Percentiles rank a stretch among this genome's conserved stretches.
phyloP scores from a whole-genome alignment of 2,329 filamentous ascomycete genomes.

The Orbilia brochopaga region DNA sequence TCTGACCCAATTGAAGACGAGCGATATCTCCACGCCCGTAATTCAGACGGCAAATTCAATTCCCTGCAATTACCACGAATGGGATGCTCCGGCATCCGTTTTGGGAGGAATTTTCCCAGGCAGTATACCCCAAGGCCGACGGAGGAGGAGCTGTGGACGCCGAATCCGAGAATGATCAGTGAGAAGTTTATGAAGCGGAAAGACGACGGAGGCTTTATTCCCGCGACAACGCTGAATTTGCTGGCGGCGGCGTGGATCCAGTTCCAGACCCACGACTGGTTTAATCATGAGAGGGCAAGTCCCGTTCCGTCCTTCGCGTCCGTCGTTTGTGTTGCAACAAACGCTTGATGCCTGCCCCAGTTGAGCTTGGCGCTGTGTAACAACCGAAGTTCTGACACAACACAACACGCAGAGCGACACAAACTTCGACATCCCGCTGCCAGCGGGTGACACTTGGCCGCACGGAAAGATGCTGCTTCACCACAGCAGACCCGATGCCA shows the following conservation, averaged over 20 bases:
- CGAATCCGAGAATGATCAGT: conserved; percentile 60
- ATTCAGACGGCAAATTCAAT: conserved; percentile 61
- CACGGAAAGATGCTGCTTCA: conserved; percentile 58
- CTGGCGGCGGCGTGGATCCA: conserved; percentile 63
- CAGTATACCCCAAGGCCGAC: conserved; percentile 58
- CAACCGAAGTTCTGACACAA: not conserved
- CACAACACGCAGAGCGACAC: conserved; percentile 53
- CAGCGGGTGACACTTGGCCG: conserved; percentile 57
- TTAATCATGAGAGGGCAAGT: conserved; percentile 55
- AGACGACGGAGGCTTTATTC: conserved; percentile 58
- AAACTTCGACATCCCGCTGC: conserved; percentile 57
- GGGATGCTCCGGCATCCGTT: conserved; percentile 61
- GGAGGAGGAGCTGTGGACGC: conserved; percentile 59
- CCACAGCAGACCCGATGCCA: conserved; percentile 57
- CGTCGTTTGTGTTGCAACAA: not conserved
- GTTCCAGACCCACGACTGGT: conserved; percentile 62
- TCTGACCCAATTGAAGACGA: conserved; percentile 56
- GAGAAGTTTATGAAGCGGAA: conserved; percentile 59
- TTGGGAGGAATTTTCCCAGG: conserved; percentile 61
- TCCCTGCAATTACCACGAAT: conserved; percentile 59
- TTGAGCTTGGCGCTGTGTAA: not conserved
- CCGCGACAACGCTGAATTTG: conserved; percentile 61
- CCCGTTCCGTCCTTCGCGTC: too few relatives aligned
- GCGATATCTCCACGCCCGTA: conserved; percentile 57
- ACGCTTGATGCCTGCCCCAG: too few relatives aligned